These are phyloP conservation scores for Trametes villosa DNA, from an alignment of 768 basidiomycete genomes.

Conservation along the genomic window DNA sequence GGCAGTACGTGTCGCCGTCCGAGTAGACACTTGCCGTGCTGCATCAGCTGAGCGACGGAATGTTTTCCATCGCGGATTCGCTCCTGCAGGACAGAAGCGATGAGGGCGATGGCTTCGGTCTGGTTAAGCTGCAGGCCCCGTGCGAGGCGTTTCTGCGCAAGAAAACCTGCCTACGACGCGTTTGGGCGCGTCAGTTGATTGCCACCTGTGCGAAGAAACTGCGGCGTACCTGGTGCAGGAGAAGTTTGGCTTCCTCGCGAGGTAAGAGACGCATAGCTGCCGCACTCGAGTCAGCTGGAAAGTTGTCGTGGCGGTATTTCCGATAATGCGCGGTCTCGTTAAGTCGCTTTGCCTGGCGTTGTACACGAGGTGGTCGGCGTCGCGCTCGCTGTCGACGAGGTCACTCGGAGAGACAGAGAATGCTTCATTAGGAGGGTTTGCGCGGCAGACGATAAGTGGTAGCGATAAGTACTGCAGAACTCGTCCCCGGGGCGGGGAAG, in stretches of 20 bases:
- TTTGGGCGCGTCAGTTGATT: not conserved
- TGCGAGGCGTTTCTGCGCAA: conserved; percentile 94
- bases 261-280: conserved; percentile 69
- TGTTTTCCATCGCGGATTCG: conserved; percentile 89
- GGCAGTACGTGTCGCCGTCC: conserved; percentile 90
- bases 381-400: not conserved
- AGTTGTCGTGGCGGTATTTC: not conserved
- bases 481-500: not conserved
- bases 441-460: conserved; percentile 3
- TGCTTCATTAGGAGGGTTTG: not conserved
- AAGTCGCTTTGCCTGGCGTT: not conserved
- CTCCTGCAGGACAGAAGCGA: conserved; percentile 92
- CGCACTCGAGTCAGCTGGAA: not conserved
- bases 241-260: conserved; percentile 73
- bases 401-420: not conserved
- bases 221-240: conserved; percentile 67
- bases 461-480: not conserved
- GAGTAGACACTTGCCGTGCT: conserved; percentile 85
- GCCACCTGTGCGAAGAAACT: not conserved
- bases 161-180: conserved; percentile 66
- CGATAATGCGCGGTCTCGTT: not conserved
- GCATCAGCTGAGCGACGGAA: conserved; percentile 91
- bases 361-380: conserved; percentile 3
- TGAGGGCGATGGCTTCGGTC: conserved; percentile 87
- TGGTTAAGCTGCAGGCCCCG: conserved; percentile 89